Base-by-base conservation (phyloP, 495 filamentous ascomycete genomes). In the Aspergillus ellipticus region DNA sequence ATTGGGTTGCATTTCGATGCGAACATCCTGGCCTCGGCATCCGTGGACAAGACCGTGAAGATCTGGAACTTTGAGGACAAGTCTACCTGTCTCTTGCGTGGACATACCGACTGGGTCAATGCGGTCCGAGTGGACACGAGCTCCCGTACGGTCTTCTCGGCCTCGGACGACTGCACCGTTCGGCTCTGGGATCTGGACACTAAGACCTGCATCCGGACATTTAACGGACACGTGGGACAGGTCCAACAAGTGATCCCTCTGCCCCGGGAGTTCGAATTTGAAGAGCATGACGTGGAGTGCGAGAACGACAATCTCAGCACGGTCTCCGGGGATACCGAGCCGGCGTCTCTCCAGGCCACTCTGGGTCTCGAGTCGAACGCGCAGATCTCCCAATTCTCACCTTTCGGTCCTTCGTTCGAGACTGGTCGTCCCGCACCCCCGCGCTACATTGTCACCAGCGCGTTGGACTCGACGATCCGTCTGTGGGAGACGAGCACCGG, bases 21-120 rank as follows among this genome's bases (percentile, higher is more conserved):
- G 3, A 86, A 85, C 13, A 81, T 93, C 53, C 82, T 97, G 5
- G 92, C 89, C 0, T 91, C 91, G 1, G 94, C 89, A 8, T 96
- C 91, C 0, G 83, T 89, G 52, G 94, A 99, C 66, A 84, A 81
- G 66, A 92, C 89, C 6, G 86, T 99, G 71, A 92, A 92, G 62
- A 87, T 99, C 21, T 96, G 92, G 85, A 90, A 97, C 65, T 96
- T 95, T 64, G 82, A 88, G 58, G 87, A 89, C 54, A 89, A 89
- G 62, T 86, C 87, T 28, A 85, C 83, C 0, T 95, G 85, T 57
- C 73, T 84, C 19, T 78, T 99, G 7, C 85, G 85, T 31, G 92
- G 92, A 17, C 94, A 99, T 63, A 84, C 78, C 11, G 91, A 96
- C 65, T 96, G 92, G 87, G 93, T 97, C 59, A 99, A 99, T 65